Evolutionary conservation across 1,284 basidiomycete species (phyloP), one percentile per base, ranked within the genome.

Genomic region (Gomphus bonarii): DNA sequence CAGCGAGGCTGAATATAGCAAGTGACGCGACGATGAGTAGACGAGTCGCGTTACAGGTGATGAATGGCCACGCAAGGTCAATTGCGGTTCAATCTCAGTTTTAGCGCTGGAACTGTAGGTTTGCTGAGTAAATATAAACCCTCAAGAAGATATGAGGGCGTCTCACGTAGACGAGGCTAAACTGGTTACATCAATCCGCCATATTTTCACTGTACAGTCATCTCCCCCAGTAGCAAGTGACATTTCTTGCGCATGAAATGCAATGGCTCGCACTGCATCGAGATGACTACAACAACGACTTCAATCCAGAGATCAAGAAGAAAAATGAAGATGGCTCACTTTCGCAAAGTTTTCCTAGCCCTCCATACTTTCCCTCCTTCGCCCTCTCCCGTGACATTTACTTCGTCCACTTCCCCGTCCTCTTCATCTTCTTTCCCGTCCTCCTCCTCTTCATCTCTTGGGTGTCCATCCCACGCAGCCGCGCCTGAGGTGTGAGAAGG

Each of bases 141-240:
- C 11, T 55, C 50, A 43, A 59, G 30, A 14, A 56, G 51, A 18
- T 30, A 55, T 31, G 55, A 46, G 59, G 58, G 38, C 56, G 58
- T 40, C 84, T 66, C 72, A 89, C 86, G 75, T 75, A 60, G 84
- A 81, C 47, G 87, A 85, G 18, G 85, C 79, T 58, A 91, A 73
- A 63, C 79, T 76, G 36, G 79, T 72, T 25, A 85, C 79, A 63
- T 91, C 88, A 74, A 93, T 80, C 61, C 88, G 79, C 95, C 95
- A 99, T 61, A 97, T 83, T 72, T 98, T 99, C 63, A 99, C 86
- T 12, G 93, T 95, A 68, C 83, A 90, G 68, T 99, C 97, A 69
- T 97, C 95, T 42, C 92, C 91, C 40, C 89, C 95, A 44, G 91
- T 93, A 10, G 91, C 92, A 46, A 98, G 74, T 60, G 86, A 84